phyloP scores from a whole-genome alignment of 2,329 filamentous ascomycete species.

The Nemania sp. region DNA sequence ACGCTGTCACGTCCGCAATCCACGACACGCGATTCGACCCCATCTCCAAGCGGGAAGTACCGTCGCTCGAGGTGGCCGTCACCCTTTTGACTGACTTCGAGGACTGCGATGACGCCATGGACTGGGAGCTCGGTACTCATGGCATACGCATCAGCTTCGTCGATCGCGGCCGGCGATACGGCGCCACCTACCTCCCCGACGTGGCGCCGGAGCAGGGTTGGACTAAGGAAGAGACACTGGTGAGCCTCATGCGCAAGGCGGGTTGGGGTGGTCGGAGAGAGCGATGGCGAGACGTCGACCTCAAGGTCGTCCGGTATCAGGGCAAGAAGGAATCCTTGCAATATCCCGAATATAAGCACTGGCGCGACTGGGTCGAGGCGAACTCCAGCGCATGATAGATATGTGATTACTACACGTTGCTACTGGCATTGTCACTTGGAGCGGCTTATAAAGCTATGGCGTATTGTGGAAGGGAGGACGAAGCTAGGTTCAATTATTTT shows the following conservation, averaged over 20 bases:
- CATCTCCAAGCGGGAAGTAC: slow-evolving; percentile 65
- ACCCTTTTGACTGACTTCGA: slow-evolving; percentile 91
- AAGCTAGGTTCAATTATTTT: not conserved
- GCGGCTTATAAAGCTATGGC: slow-evolving; percentile 24
- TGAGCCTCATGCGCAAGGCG: slow-evolving; percentile 93
- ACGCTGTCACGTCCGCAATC: slow-evolving; percentile 82
- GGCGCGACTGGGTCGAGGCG: slow-evolving; percentile 77
- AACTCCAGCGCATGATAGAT: slow-evolving; percentile 41
- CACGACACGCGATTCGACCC: slow-evolving; percentile 73
- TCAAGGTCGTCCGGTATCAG: slow-evolving; percentile 86
- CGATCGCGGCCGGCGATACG: slow-evolving; percentile 78
- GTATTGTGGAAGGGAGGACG: slow-evolving; percentile 7
- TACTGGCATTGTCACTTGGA: slow-evolving; percentile 11
- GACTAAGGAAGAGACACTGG: slow-evolving; percentile 90
- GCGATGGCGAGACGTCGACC: slow-evolving; percentile 81
- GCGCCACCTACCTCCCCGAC: slow-evolving; percentile 91
- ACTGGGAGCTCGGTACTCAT: slow-evolving; percentile 89
- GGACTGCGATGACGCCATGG: slow-evolving; percentile 75
- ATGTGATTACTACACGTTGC: not conserved
- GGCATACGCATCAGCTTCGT: slow-evolving; percentile 88
- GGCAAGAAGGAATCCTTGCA: slow-evolving; percentile 79
- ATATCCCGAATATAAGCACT: slow-evolving; percentile 81
- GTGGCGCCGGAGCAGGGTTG: slow-evolving; percentile 93
- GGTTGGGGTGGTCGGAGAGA: slow-evolving; percentile 88
- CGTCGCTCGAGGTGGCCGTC: slow-evolving; percentile 72